Conservation (phyloP, 345 rosid species). For the Erucastrum elatum region DNA sequence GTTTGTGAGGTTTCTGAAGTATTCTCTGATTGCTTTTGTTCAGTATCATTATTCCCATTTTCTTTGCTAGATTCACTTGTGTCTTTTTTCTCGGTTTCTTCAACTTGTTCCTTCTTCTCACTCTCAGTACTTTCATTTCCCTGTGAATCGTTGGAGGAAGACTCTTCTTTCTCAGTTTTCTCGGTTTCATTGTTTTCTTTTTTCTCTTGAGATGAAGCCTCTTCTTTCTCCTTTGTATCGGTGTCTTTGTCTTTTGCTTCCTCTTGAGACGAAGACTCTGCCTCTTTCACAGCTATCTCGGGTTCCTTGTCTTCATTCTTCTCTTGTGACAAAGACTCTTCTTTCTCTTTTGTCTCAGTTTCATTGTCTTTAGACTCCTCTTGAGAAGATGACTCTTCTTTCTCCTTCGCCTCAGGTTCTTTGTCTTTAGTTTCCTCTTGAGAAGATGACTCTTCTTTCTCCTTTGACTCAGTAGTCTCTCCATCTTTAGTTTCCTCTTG, state of each 20-base stretch:
- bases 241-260: background rate
- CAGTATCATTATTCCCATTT: background rate
- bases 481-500: background rate
- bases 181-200: background rate
- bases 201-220: background rate
- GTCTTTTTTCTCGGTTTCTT: constrained; percentile 28
- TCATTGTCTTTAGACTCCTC: constrained; percentile 4
- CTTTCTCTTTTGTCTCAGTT: too few relatives aligned
- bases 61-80: constrained; percentile 24
- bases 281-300: background rate
- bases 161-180: constrained; percentile 20
- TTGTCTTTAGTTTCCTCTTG: too few relatives aligned
- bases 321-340: background rate
- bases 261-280: constrained; percentile 6
- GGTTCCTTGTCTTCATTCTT: background rate
- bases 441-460: too few relatives aligned
- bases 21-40: constrained; percentile 21
- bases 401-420: constrained; percentile 18
- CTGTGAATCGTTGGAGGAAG: constrained; percentile 21
- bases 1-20: constrained; percentile 16
- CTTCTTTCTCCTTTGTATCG: constrained; percentile 9
- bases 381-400: constrained; percentile 18
- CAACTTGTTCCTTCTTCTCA: constrained; percentile 41
- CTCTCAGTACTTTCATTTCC: constrained; percentile 35
- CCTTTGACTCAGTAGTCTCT: too few relatives aligned